Evolutionary conservation across 805 yeast species (phyloP).

Genomic region (Metschnikowia kofuensis): DNA sequence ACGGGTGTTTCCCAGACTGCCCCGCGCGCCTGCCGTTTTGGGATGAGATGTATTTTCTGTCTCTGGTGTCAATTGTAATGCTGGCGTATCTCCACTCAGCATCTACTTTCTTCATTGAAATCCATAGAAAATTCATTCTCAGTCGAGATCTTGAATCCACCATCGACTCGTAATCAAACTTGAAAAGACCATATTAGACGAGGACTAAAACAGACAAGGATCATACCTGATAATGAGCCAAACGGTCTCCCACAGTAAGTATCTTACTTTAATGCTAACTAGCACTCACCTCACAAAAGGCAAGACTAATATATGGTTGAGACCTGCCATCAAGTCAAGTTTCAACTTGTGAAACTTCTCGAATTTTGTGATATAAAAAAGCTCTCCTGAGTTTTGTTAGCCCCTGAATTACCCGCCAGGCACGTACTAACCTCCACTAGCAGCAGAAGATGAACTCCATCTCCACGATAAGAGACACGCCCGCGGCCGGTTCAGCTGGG

Average conservation of each 20-base stretch:
- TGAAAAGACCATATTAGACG: too few species aligned
- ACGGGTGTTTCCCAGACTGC: conserved; percentile 4
- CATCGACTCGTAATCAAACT: too few species aligned
- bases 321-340: too few species aligned
- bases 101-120: not conserved
- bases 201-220: too few species aligned
- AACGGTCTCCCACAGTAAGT: not conserved
- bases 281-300: not conserved
- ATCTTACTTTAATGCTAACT: not conserved
- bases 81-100: not conserved
- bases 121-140: not conserved
- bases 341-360: too few species aligned
- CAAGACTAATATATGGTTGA: too few species aligned
- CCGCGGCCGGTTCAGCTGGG: conserved; percentile 38
- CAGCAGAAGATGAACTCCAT: conserved; percentile 9
- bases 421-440: conserved; percentile 1
- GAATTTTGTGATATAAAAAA: not conserved
- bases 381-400: not conserved
- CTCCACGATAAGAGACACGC: conserved; percentile 27
- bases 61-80: not conserved
- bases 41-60: not conserved
- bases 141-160: not conserved
- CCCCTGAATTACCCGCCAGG: not conserved
- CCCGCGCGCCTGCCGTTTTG: conserved; percentile 4
- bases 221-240: not conserved